A percentile compares a stretch with the other conserved stretches of the same genome.
phyloP scores from a whole-genome alignment of 345 rosid genomes.

The Clausena lansium region DNA sequence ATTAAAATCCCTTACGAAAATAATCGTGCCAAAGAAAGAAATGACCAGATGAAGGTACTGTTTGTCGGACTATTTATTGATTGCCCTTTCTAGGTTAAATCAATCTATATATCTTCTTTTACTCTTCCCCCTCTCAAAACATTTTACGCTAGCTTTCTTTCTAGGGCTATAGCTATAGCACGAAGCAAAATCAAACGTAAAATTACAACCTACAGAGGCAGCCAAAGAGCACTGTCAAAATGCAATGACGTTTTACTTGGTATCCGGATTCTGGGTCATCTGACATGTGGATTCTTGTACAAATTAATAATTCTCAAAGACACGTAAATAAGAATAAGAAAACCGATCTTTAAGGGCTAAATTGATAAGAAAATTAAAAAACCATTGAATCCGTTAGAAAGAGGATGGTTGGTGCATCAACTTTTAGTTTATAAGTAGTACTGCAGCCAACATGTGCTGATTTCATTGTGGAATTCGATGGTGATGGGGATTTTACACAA shows the following conservation, averaged over 20 bases:
- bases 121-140: background rate
- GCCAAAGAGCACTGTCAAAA: no score
- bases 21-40: background rate
- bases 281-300: no score
- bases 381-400: no score
- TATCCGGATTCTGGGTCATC: no score
- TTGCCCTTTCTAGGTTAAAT: background rate
- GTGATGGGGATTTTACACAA: background rate
- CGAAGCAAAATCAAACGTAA: background rate
- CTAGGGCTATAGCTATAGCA: background rate
- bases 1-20: background rate
- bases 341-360: no score
- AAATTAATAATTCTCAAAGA: no score
- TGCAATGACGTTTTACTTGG: no score
- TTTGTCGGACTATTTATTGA: constrained; percentile 1
- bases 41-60: background rate
- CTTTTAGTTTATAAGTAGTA: background rate
- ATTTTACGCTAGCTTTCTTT: background rate
- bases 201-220: no score
- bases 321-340: no score
- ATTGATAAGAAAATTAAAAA: no score
- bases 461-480: background rate
- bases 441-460: background rate
- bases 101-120: background rate
- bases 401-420: no score